These are phyloP conservation scores for Soucietia sequanensis DNA, from an alignment of 805 yeast genomes.

Conservation along the genomic window DNA sequence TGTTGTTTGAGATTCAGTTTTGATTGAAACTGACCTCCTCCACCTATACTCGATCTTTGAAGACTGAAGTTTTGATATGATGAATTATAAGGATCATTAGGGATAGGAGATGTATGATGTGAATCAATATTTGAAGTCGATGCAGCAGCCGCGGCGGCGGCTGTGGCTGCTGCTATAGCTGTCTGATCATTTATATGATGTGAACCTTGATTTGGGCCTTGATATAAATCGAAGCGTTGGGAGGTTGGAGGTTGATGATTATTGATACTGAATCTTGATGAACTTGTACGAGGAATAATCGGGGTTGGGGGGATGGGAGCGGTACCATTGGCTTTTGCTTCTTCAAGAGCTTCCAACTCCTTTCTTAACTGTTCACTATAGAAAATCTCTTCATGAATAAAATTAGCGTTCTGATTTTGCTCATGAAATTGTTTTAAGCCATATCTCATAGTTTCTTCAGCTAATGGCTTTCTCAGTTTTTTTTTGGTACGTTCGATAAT, in stretches of 20 bases:
- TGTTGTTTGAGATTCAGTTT: constrained; percentile 3
- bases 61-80: background rate
- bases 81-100: background rate
- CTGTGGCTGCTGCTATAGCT: constrained; percentile 1
- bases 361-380: constrained; percentile 2
- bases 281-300: constrained; percentile 1
- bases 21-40: constrained; percentile 1
- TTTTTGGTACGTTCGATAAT: constrained; percentile 50
- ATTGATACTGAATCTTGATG: too few relatives aligned
- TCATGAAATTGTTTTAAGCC: constrained; percentile 45
- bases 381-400: constrained; percentile 26
- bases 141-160: background rate
- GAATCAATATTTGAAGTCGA: too few relatives aligned
- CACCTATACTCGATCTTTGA: background rate
- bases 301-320: constrained; percentile 5
- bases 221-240: too few relatives aligned
- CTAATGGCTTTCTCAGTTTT: constrained; percentile 44
- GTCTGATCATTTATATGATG: too few relatives aligned
- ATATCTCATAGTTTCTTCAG: constrained; percentile 46
- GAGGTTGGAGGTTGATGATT: too few relatives aligned
- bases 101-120: background rate
- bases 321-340: constrained; percentile 1
- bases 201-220: too few relatives aligned
- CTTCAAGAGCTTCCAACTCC: constrained; percentile 2
- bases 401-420: constrained; percentile 31